Base-by-base conservation (phyloP, 2,329 filamentous ascomycete genomes). In the Albophoma yamanashiensis region DNA sequence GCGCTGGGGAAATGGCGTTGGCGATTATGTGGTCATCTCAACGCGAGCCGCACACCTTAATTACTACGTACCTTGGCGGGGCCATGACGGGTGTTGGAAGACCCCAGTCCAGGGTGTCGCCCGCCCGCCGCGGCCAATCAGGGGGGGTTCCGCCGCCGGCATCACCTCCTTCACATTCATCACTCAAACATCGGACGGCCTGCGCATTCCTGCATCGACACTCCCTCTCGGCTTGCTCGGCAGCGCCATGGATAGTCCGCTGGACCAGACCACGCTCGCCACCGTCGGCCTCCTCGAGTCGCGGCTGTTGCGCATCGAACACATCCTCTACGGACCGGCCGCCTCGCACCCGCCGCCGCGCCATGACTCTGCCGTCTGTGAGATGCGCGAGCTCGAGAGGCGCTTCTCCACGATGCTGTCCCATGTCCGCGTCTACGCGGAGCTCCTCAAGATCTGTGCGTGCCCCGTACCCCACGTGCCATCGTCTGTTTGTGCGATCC, bases 371-470 rank as follows among this genome's bases (percentile, higher is more conserved):
- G 77, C 79, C 0, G 65, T 74, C 31, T 71, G 75, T 25, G 74
- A 76, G 50, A 71, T 85, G 50, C 76, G 76, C 60, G 75, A 81
- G 45, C 75, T 86, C 0, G 82, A 86, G 64, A 76, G 75, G 58
- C 80, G 82, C 34, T 82, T 86, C 66, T 73, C 76, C 17, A 68
- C 71, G 39, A 73, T 86, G 8, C 64, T 81, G 7, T 79, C 79
- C 38, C 75, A 76, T 58, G 73, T 82, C 40, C 80, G 82, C 57
- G 81, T 83, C 59, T 86, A 86, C 64, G 78, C 76, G 36, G 83
- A 86, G 64, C 75, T 87, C 8, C 74, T 87, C 43, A 82, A 81
- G 67, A 82, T 86, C 34, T 84, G 84, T 86, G 77, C 27, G 81
- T 68, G 8, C 56, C 58, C 14, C 34, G 45, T 38, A n/a, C 14